A percentile compares a stretch with the other conserved stretches of the same genome.
Conservation (phyloP, 306 rosid species). For the Crotalaria pallida region DNA sequence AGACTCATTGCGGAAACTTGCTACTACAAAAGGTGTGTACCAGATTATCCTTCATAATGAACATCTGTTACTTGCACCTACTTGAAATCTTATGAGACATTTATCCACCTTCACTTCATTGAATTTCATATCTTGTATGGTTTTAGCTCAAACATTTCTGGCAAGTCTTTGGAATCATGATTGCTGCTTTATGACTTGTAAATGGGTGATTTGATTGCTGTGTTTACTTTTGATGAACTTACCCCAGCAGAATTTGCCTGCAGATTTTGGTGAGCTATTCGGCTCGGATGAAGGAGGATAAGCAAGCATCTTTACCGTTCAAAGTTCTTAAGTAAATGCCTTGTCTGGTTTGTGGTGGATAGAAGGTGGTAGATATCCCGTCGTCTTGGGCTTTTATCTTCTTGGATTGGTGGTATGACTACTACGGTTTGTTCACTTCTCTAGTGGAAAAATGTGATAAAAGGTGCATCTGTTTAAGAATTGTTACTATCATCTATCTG, state of each 20-base stretch:
- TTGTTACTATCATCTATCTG: conserved; percentile 35
- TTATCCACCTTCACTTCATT: background rate
- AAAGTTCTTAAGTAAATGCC: conserved; percentile 47
- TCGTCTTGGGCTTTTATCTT: conserved; percentile 47
- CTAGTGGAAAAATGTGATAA: conserved; percentile 37
- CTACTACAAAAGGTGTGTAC: conserved; percentile 56
- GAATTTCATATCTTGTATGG: background rate
- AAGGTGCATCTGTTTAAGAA: conserved; percentile 34
- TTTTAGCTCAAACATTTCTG: background rate
- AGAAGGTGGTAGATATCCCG: conserved; percentile 48
- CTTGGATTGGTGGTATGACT: conserved; percentile 52
- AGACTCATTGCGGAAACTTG: conserved; percentile 78
- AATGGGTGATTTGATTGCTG: conserved; percentile 4
- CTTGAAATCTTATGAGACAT: background rate
- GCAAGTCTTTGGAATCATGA: background rate
- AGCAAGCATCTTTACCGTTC: conserved; percentile 42
- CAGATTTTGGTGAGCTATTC: conserved; percentile 56
- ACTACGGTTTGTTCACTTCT: conserved; percentile 46
- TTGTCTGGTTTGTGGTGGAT: conserved; percentile 73
- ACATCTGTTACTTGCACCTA: background rate
- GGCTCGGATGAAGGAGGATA: conserved; percentile 42
- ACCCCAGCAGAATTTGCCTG: background rate
- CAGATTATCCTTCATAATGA: background rate
- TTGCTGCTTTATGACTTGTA: background rate
- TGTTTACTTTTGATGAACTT: background rate